These are phyloP conservation scores for Cryphonectria japonica DNA, from an alignment of 2,329 filamentous ascomycete genomes.

Conservation along the genomic window DNA sequence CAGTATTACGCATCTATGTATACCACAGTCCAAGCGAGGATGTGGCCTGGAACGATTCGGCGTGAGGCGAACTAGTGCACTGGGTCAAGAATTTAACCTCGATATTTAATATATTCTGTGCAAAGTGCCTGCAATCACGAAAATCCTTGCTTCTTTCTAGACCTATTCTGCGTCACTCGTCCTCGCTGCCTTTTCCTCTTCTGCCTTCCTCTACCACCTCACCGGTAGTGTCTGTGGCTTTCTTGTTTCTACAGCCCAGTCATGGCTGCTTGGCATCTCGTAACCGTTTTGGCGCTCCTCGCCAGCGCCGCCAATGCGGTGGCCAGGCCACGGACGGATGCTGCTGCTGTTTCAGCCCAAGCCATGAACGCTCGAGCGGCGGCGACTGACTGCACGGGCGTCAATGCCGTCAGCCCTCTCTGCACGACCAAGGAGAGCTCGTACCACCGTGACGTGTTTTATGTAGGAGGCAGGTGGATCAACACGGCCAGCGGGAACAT, in stretches of 20 bases:
- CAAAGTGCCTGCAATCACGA: background rate
- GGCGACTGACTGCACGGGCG: constrained; percentile 23
- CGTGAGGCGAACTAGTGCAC: background rate
- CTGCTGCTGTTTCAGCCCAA: background rate
- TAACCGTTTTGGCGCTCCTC: constrained; percentile 18
- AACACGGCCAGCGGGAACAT: constrained; percentile 32
- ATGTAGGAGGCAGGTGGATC: constrained; percentile 37
- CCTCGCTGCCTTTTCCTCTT: background rate
- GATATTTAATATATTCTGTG: constrained; percentile 7
- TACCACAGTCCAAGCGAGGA: background rate
- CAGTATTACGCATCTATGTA: background rate
- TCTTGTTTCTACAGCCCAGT: background rate
- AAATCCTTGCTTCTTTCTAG: constrained; percentile 5
- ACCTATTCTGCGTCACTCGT: background rate
- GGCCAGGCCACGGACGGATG: background rate
- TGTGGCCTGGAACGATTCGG: background rate
- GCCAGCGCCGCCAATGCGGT: constrained; percentile 5
- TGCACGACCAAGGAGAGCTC: constrained; percentile 27
- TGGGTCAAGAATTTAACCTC: background rate
- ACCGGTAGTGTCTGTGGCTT: background rate
- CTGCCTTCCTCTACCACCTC: constrained; percentile 1
- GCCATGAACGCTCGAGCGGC: constrained; percentile 1
- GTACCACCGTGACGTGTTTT: constrained; percentile 35
- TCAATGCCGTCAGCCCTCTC: constrained; percentile 24
- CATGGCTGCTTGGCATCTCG: constrained; percentile 18